Evolutionary conservation across 2,329 filamentous ascomycete species (phyloP).

Genomic region (Knufia petricola): DNA sequence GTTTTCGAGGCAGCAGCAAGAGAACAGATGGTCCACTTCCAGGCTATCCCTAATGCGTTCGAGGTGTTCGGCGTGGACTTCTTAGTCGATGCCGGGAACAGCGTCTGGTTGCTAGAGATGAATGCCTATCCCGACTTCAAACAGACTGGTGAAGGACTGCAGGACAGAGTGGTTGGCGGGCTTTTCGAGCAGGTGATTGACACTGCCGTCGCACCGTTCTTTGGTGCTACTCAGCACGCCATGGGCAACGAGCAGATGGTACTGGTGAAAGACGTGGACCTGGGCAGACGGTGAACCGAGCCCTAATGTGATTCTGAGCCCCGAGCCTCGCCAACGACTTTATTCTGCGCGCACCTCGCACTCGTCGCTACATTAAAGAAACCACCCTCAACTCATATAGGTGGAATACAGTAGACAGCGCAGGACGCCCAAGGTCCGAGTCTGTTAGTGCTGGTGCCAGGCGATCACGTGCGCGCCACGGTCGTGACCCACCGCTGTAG

Average conservation of each 20-base stretch:
- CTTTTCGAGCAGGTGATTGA: constrained; percentile 67
- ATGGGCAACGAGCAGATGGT: constrained; percentile 27
- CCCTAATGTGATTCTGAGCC: too few species aligned
- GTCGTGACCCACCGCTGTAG: too few species aligned
- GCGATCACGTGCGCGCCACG: too few species aligned
- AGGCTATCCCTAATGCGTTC: constrained; percentile 77
- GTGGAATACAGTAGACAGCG: background rate
- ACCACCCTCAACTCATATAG: too few species aligned
- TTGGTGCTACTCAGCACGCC: constrained; percentile 34
- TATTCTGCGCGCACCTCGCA: too few species aligned
- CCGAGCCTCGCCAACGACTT: too few species aligned
- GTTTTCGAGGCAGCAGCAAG: constrained; percentile 78
- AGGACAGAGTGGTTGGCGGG: constrained; percentile 56
- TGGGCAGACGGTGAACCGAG: constrained; percentile 31
- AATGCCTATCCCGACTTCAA: constrained; percentile 96
- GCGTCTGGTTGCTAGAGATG: constrained; percentile 72
- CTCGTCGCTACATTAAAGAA: background rate
- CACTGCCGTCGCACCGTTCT: constrained; percentile 59
- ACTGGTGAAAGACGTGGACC: constrained; percentile 33
- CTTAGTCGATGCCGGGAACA: constrained; percentile 58
- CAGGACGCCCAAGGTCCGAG: background rate
- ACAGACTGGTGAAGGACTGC: constrained; percentile 73
- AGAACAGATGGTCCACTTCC: constrained; percentile 82
- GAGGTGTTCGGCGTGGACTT: constrained; percentile 91
- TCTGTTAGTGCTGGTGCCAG: too few species aligned